Percentiles rank a stretch among this genome's conserved stretches.
Conservation (phyloP, 2,329 filamentous ascomycete species). For the Periconia macrospinosa region DNA sequence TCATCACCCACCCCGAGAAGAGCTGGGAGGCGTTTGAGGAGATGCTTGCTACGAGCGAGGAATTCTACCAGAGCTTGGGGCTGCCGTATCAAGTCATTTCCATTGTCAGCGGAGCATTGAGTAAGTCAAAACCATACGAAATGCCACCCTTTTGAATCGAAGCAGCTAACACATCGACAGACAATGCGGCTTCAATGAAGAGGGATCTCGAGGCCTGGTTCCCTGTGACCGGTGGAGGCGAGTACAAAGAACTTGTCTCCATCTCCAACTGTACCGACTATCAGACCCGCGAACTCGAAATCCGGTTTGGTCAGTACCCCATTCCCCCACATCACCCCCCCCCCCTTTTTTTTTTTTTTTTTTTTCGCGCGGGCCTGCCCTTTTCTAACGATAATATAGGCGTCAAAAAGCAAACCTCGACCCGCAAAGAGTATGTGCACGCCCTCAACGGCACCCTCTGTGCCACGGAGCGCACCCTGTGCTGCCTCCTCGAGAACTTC, state of each 20-base stretch:
- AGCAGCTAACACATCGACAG: conserved; percentile 14
- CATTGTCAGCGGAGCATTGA: conserved; percentile 95
- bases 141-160: neutral
- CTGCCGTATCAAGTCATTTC: conserved; percentile 90
- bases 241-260: conserved; percentile 97
- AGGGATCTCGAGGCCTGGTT: conserved; percentile 91
- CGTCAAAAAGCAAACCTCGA: conserved; percentile 71
- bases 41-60: conserved; percentile 89
- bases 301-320: conserved; percentile 66
- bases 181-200: conserved; percentile 69
- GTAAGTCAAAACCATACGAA: conserved; percentile 14
- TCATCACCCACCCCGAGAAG: conserved; percentile 70
- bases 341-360: neutral
- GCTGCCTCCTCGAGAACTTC: conserved; percentile 96
- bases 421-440: conserved; percentile 92
- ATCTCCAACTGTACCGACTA: conserved; percentile 99
- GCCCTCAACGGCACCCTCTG: conserved; percentile 84
- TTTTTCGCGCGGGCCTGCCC: neutral
- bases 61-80: conserved; percentile 88
- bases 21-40: conserved; percentile 92
- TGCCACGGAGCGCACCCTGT: conserved; percentile 88
- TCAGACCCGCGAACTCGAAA: conserved; percentile 90
- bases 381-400: conserved; percentile 48
- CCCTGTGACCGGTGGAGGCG: conserved; percentile 61
- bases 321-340: neutral